phyloP scores from a whole-genome alignment of 2,329 filamentous ascomycete species.

The Alternaria alternata region DNA sequence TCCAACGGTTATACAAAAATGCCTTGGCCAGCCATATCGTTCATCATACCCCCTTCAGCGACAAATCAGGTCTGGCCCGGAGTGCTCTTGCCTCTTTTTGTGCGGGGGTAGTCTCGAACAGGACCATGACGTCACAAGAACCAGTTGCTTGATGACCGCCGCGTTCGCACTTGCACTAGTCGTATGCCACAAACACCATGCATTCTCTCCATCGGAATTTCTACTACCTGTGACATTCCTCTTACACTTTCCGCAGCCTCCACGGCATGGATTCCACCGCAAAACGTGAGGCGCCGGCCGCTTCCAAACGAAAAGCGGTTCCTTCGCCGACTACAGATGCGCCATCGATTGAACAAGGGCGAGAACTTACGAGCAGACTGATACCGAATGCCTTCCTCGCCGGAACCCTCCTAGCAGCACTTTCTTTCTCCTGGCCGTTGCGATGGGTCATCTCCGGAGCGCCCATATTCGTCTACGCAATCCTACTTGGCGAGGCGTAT shows the following conservation, averaged over 20 bases:
- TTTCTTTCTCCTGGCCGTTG: conserved; percentile 29
- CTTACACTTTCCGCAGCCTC: neutral
- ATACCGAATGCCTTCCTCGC: conserved; percentile 25
- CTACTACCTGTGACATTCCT: neutral
- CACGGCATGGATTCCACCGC: conserved; percentile 18
- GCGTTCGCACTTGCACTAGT: conserved; percentile 10
- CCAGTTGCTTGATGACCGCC: conserved; percentile 13
- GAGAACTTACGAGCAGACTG: conserved; percentile 21
- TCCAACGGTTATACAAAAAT: neutral
- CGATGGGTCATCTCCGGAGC: conserved; percentile 55
- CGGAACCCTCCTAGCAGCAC: conserved; percentile 14
- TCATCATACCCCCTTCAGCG: neutral
- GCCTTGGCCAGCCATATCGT: neutral
- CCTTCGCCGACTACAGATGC: conserved; percentile 10
- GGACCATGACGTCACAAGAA: conserved; percentile 23
- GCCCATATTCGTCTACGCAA: conserved; percentile 48
- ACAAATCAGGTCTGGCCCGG: neutral
- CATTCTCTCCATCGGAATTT: neutral
- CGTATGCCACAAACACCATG: conserved; percentile 9
- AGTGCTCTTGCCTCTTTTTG: conserved; percentile 11
- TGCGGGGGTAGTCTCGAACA: conserved; percentile 4
- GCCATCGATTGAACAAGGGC: conserved; percentile 17
- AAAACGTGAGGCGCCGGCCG: conserved; percentile 13
- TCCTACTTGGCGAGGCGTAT: conserved; percentile 49
- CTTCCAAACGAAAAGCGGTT: conserved; percentile 24